Percentiles rank a stretch among this genome's conserved stretches.
These are phyloP conservation scores for Panicum miliaceum DNA, from an alignment of 176 grass and related monocot genomes.

Conservation along the genomic window DNA sequence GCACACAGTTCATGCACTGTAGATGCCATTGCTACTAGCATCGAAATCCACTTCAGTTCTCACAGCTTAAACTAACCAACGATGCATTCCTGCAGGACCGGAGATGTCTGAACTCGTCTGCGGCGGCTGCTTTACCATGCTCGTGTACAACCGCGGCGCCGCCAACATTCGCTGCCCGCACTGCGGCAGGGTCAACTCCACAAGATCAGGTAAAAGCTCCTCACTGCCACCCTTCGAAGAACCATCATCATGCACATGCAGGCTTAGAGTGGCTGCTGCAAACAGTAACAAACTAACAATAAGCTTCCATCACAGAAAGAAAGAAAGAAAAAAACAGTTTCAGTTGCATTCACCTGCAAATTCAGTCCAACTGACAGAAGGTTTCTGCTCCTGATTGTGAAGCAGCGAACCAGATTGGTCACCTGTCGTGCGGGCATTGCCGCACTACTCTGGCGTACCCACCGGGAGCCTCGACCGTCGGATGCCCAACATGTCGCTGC, in stretches of 20 bases:
- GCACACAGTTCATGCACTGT: too few relatives aligned
- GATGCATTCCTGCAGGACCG: conserved; percentile 20
- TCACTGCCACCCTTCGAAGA: background rate
- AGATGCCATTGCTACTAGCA: background rate
- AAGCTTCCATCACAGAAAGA: too few relatives aligned
- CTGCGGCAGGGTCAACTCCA: conserved; percentile 51
- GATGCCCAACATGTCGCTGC: conserved; percentile 47
- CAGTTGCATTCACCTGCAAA: background rate
- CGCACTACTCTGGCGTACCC: conserved; percentile 53
- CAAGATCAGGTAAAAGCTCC: conserved; percentile 54
- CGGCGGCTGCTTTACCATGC: conserved; percentile 55
- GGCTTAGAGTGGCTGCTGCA: background rate
- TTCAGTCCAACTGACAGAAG: background rate
- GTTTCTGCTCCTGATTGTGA: background rate
- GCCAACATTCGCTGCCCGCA: conserved; percentile 56
- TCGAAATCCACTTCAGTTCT: background rate
- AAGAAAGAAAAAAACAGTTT: background rate
- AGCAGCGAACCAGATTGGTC: conserved; percentile 44
- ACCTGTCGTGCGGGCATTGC: conserved; percentile 60
- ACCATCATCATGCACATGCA: background rate
- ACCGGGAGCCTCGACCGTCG: conserved; percentile 50
- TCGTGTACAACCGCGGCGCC: conserved; percentile 52
- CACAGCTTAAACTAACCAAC: background rate
- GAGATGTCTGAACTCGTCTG: conserved; percentile 65
- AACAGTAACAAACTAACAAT: background rate